These are phyloP conservation scores for Phyllosticta paracitricarpa DNA, from an alignment of 2,329 filamentous ascomycete species.

Conservation along the genomic window DNA sequence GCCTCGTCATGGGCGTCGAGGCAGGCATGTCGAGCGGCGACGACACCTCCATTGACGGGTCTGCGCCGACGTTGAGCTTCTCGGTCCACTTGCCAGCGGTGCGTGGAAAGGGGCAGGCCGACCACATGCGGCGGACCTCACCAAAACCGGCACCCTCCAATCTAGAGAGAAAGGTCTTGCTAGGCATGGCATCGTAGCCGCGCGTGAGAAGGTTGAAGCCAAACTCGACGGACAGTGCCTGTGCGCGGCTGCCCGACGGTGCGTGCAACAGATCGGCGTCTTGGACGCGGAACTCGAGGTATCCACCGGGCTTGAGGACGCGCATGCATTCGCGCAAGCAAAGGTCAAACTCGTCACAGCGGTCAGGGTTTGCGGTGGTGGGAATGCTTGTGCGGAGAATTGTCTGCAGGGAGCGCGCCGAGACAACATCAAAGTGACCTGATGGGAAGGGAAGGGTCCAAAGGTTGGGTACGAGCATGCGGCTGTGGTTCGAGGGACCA, in stretches of 20 bases:
- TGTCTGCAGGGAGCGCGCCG: constrained; percentile 75
- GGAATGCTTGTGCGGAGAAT: constrained; percentile 62
- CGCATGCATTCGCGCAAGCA: constrained; percentile 81
- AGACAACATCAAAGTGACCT: constrained; percentile 83
- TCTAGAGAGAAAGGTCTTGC: constrained; percentile 68
- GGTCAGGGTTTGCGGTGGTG: not conserved
- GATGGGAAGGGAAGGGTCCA: constrained; percentile 77
- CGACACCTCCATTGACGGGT: constrained; percentile 14
- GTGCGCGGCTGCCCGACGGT: constrained; percentile 66
- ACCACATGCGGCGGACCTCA: constrained; percentile 73
- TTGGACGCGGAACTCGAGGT: constrained; percentile 81
- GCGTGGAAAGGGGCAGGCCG: constrained; percentile 73
- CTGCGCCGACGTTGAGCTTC: constrained; percentile 25
- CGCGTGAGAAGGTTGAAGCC: constrained; percentile 79
- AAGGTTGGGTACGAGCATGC: constrained; percentile 65
- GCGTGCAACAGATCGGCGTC: constrained; percentile 86
- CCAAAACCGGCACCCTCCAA: constrained; percentile 64
- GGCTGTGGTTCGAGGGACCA: constrained; percentile 79
- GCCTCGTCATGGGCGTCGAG: not conserved
- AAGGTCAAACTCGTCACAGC: constrained; percentile 73
- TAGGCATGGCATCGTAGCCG: constrained; percentile 79
- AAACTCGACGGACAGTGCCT: constrained; percentile 84
- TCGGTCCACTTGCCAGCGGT: constrained; percentile 29
- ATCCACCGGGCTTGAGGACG: constrained; percentile 84
- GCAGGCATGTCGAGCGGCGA: constrained; percentile 1